Evolutionary conservation across 2,329 filamentous ascomycete genomes (phyloP), one percentile per base, ranked within the genome.

Genomic region (Juglanconis sp.): DNA sequence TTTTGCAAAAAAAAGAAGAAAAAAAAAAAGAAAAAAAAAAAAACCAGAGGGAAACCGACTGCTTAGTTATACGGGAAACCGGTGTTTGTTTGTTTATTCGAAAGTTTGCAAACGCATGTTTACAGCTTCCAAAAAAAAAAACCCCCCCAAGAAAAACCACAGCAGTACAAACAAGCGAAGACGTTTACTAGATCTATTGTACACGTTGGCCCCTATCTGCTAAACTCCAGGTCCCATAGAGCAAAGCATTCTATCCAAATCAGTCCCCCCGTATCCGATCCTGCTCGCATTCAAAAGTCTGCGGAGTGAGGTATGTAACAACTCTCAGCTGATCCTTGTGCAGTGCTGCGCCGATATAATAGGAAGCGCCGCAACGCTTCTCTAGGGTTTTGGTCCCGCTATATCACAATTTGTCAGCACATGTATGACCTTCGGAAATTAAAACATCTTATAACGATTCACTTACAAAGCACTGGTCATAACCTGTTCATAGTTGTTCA

Each of bases 401-500:
- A 13, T 15, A 9, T 3, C 11, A 30, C 31, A 40, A n/a, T 32
- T 15, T 49, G 47, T 49, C 2, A 15, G n/a, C 31, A 5, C 9
- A 2, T 38, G 35, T 11, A 15, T 17, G 7, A 7, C 10, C 5
- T 6, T 13, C 3, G 4, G 30, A 6, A 13, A n/a, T 5, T 1
- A 2, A 13, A 5, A n/a, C 3, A n/a, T 11, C 7, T 1, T 15
- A 2, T 5, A 5, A 3, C 15, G 4, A 24, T 40, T 5, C 5
- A 59, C 56, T 54, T n/a, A 59, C 63, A 67, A 66, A 32, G 65
- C 64, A 40, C 62, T 59, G 36, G 61, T 54, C 53, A 68, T 32
- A 1, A 66, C 64, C 38, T 60, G 52, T 30, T 68, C 67, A 31
- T 67, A 67, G 11, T 64, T 67, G 49, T 65, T 59, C 63, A 66